phyloP scores from a whole-genome alignment of 2,329 filamentous ascomycete genomes.

The Microsporum audouinii region DNA sequence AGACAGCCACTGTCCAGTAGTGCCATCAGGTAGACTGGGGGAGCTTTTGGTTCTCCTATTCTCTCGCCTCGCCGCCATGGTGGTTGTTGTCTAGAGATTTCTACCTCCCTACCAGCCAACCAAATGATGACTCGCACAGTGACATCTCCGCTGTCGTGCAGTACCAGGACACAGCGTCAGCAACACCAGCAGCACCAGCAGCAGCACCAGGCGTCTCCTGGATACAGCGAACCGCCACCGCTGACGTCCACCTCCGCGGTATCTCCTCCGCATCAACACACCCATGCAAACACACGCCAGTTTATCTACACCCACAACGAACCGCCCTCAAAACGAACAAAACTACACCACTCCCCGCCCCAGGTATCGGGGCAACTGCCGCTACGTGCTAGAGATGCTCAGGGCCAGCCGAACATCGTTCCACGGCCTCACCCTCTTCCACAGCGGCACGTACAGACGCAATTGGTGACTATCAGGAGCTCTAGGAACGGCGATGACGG shows the following conservation, averaged over 20 bases:
- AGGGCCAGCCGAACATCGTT: background rate
- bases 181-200: background rate
- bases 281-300: background rate
- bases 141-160: slow-evolving; percentile 4
- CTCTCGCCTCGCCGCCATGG: background rate
- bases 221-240: background rate
- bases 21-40: background rate
- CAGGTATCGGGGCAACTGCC: background rate
- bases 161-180: background rate
- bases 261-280: slow-evolving; percentile 1
- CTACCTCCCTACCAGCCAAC: background rate
- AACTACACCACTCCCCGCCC: background rate
- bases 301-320: background rate
- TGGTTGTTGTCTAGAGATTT: slow-evolving; percentile 1
- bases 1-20: background rate
- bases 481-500: background rate
- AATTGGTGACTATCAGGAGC: background rate
- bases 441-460: background rate
- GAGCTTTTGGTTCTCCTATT: background rate
- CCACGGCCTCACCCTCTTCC: background rate
- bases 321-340: background rate
- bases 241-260: background rate
- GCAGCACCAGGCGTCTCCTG: background rate
- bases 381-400: slow-evolving; percentile 1
- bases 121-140: slow-evolving; percentile 3